phyloP scores from a whole-genome alignment of 1,284 basidiomycete genomes.

The Ceratorhiza oryzae-sativae region DNA sequence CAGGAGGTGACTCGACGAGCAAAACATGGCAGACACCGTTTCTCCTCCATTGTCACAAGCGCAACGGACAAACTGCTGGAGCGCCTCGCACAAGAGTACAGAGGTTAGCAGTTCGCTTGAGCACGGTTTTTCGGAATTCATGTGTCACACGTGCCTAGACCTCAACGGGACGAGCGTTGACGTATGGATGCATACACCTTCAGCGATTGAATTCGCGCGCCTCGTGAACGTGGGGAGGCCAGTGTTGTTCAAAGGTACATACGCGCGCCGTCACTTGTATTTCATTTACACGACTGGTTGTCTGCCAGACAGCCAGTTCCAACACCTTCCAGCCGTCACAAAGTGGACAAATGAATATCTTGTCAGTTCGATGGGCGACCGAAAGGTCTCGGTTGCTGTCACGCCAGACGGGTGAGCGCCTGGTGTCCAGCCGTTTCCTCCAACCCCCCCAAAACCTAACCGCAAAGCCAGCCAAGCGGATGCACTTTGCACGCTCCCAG shows the following conservation, averaged over 20 bases:
- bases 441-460: not conserved
- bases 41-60: not conserved
- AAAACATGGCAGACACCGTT: slow-evolving; percentile 3
- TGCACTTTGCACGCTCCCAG: slow-evolving; percentile 66
- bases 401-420: slow-evolving; percentile 79
- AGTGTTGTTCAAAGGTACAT: slow-evolving; percentile 72
- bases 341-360: slow-evolving; percentile 74
- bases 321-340: slow-evolving; percentile 43
- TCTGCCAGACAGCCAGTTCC: slow-evolving; percentile 1
- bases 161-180: slow-evolving; percentile 69
- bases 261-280: not conserved
- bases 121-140: not conserved
- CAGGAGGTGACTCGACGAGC: not conserved
- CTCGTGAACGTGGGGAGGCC: slow-evolving; percentile 79
- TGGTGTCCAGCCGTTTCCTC: not conserved
- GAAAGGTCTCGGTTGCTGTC: slow-evolving; percentile 72
- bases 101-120: slow-evolving; percentile 42
- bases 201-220: slow-evolving; percentile 74
- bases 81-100: slow-evolving; percentile 46
- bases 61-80: slow-evolving; percentile 33
- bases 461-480: slow-evolving; percentile 69
- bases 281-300: not conserved
- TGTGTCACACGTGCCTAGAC: slow-evolving; percentile 53
- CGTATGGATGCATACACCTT: slow-evolving; percentile 64
- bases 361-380: slow-evolving; percentile 60